Conservation (phyloP, 2,329 filamentous ascomycete genomes). For the Pseudogymnoascus sp. region DNA sequence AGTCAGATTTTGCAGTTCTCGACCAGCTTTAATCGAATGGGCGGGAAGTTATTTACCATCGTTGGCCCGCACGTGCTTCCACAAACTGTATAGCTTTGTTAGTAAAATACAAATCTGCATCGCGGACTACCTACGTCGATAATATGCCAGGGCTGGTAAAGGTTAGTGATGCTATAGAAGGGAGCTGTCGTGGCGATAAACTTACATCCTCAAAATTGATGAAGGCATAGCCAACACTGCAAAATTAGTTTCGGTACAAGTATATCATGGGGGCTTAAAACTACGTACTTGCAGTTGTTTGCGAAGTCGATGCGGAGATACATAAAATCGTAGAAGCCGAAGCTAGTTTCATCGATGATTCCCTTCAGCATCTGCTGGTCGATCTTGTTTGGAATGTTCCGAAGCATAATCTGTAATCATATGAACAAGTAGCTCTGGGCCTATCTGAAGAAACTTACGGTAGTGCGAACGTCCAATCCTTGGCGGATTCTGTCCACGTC, state of each 20-base stretch:
- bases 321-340: conserved; percentile 86
- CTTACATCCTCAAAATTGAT: conserved; percentile 84
- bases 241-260: conserved; percentile 27
- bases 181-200: neutral
- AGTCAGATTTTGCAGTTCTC: neutral
- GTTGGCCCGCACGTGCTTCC: conserved; percentile 58
- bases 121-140: conserved; percentile 50
- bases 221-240: conserved; percentile 90
- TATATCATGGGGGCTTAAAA: neutral
- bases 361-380: conserved; percentile 68
- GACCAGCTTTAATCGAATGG: conserved; percentile 2
- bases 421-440: conserved; percentile 12
- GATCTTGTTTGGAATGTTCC: conserved; percentile 90
- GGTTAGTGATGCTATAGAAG: conserved; percentile 30
- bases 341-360: conserved; percentile 69
- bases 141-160: conserved; percentile 58
- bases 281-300: conserved; percentile 70
- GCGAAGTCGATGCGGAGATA: conserved; percentile 87
- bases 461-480: conserved; percentile 67
- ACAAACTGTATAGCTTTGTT: conserved; percentile 52
- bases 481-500: conserved; percentile 52
- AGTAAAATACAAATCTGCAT: conserved; percentile 19
- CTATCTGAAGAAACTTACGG: conserved; percentile 40
- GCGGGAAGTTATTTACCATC: conserved; percentile 44
- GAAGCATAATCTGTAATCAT: conserved; percentile 68